Evolutionary conservation across 164 flowering plant genomes (phyloP).

Genomic region (Vitis rotundifolia): DNA sequence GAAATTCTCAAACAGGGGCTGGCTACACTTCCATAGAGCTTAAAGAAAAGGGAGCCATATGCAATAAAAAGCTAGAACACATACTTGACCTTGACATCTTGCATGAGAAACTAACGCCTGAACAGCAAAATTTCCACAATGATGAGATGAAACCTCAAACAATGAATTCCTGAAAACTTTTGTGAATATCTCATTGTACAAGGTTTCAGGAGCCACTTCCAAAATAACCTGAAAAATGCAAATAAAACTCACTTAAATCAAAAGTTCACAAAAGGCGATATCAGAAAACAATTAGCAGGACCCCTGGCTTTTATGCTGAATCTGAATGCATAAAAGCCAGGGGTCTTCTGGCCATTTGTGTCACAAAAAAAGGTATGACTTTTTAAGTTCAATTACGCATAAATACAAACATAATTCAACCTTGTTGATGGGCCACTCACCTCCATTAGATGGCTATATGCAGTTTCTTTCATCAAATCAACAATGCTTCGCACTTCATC

Average conservation of each 20-base stretch:
- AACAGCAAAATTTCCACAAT: slow-evolving; percentile 80
- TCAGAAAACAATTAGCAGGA: not conserved
- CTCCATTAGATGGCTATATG: slow-evolving; percentile 95
- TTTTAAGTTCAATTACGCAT: not conserved
- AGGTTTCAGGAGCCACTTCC: slow-evolving; percentile 79
- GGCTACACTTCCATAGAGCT: not conserved
- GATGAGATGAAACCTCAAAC: slow-evolving; percentile 64
- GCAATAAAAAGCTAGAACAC: slow-evolving; percentile 18
- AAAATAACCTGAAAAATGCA: slow-evolving; percentile 69
- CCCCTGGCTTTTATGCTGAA: not conserved
- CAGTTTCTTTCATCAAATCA: slow-evolving; percentile 60
- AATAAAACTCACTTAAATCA: slow-evolving; percentile 1
- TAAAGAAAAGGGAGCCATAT: not conserved
- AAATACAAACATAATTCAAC: not conserved
- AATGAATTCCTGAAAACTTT: slow-evolving; percentile 67
- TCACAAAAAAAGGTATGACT: not conserved
- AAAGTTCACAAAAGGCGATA: not conserved
- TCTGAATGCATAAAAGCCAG: not conserved
- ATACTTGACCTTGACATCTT: slow-evolving; percentile 61
- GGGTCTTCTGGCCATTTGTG: not conserved
- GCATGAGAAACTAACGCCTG: slow-evolving; percentile 85
- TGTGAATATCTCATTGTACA: slow-evolving; percentile 59
- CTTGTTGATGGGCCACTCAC: slow-evolving; percentile 30
- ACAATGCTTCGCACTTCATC: slow-evolving; percentile 27
- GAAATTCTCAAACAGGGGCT: too few species aligned